Conservation (phyloP, 345 rosid genomes). For the Acer negundo region DNA sequence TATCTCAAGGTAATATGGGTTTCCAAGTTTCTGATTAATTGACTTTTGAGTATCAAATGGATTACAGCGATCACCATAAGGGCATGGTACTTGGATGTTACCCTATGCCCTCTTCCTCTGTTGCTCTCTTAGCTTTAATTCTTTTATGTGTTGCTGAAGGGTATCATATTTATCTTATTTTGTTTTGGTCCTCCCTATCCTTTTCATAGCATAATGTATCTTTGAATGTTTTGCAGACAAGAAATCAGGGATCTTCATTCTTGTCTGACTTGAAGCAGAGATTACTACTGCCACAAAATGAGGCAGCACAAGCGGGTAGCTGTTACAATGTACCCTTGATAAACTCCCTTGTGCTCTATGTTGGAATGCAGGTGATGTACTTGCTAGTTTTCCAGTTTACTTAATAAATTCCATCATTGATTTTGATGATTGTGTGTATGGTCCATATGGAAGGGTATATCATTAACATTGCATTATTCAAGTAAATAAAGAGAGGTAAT, state of each 20-base stretch:
- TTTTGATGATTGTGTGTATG: neutral
- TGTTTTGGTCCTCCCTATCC: neutral
- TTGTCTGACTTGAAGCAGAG: conserved; percentile 37
- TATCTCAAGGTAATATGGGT: conserved; percentile 40
- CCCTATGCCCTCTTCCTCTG: neutral
- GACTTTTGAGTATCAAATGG: conserved; percentile 1
- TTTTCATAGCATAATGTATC: neutral
- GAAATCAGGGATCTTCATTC: conserved; percentile 36
- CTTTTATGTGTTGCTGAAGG: neutral
- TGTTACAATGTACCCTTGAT: conserved; percentile 43
- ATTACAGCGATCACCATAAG: neutral
- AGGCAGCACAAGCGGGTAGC: conserved; percentile 39
- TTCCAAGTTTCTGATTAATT: neutral
- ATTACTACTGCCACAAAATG: conserved; percentile 29
- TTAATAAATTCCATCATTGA: neutral
- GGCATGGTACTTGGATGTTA: neutral
- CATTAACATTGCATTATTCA: neutral
- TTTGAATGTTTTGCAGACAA: conserved; percentile 27
- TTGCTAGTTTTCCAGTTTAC: neutral
- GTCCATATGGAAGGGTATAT: neutral
- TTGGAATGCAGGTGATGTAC: conserved; percentile 42
- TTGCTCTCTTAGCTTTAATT: neutral
- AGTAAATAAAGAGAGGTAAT: too few species aligned
- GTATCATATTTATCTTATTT: neutral
- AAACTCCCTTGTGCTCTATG: conserved; percentile 42